These are phyloP conservation scores for Saccharomyces jurei DNA, from an alignment of 805 yeast genomes.

Conservation along the genomic window DNA sequence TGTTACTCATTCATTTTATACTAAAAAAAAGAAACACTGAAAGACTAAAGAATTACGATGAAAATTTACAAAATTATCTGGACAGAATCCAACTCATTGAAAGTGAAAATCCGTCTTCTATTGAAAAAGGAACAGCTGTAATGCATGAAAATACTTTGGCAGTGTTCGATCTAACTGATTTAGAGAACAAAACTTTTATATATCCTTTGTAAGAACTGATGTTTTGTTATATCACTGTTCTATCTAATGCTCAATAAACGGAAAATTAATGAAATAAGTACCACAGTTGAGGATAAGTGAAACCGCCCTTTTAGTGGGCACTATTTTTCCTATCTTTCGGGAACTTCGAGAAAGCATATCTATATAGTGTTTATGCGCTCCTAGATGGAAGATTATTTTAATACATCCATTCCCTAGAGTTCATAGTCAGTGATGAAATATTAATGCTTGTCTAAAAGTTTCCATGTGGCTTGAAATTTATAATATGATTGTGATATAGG, in stretches of 20 bases:
- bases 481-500: no score
- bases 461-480: no score
- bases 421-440: no score
- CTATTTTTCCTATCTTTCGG: no score
- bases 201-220: slow-evolving; percentile 35
- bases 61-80: slow-evolving; percentile 8
- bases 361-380: no score
- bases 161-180: slow-evolving; percentile 45
- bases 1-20: slow-evolving; percentile 38
- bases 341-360: no score
- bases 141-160: slow-evolving; percentile 18
- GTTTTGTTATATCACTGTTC: background rate
- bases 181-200: slow-evolving; percentile 43
- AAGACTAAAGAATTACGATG: slow-evolving; percentile 25
- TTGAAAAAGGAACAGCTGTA: slow-evolving; percentile 14
- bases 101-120: slow-evolving; percentile 24
- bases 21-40: slow-evolving; percentile 38
- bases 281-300: no score
- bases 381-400: no score
- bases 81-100: slow-evolving; percentile 25
- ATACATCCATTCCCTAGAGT: no score
- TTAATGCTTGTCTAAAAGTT: no score
- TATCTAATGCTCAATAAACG: background rate
- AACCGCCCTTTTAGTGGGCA: no score
- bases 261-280: background rate